Percentiles rank a stretch among this genome's conserved stretches.
phyloP scores from a whole-genome alignment of 2,329 filamentous ascomycete genomes.

The Clonostachys chloroleuca region DNA sequence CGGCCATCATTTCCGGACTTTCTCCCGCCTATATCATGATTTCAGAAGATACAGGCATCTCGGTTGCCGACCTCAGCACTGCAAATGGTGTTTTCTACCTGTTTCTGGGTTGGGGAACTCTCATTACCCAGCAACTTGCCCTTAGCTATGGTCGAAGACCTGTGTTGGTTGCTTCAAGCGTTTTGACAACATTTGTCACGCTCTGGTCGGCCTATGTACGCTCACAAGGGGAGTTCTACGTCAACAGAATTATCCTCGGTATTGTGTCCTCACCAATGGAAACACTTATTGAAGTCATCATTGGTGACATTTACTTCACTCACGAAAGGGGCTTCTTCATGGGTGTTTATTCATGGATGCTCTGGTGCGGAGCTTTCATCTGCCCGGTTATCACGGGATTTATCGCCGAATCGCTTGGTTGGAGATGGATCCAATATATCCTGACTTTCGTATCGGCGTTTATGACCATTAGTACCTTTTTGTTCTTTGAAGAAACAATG shows the following conservation, averaged over 20 bases:
- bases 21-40: background rate
- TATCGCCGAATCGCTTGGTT: slow-evolving; percentile 11
- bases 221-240: slow-evolving; percentile 12
- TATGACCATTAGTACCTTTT: too few relatives aligned
- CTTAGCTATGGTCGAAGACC: slow-evolving; percentile 7
- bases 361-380: slow-evolving; percentile 15
- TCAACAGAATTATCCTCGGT: slow-evolving; percentile 13
- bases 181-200: slow-evolving; percentile 8
- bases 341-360: slow-evolving; percentile 13
- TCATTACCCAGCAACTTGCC: slow-evolving; percentile 6
- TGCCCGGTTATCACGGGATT: slow-evolving; percentile 13
- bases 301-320: slow-evolving; percentile 11
- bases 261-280: slow-evolving; percentile 12
- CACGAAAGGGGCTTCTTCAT: slow-evolving; percentile 16
- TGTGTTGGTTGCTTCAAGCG: slow-evolving; percentile 8
- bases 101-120: slow-evolving; percentile 13
- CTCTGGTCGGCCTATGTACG: slow-evolving; percentile 13
- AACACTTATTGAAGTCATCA: slow-evolving; percentile 13
- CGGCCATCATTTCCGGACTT: too few relatives aligned
- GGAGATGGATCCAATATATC: slow-evolving; percentile 9
- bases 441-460: too few relatives aligned
- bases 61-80: slow-evolving; percentile 14
- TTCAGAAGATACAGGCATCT: background rate
- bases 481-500: too few relatives aligned
- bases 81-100: slow-evolving; percentile 12